Conservation (phyloP, 768 basidiomycete genomes). For the Stropharia rugosoannulata region DNA sequence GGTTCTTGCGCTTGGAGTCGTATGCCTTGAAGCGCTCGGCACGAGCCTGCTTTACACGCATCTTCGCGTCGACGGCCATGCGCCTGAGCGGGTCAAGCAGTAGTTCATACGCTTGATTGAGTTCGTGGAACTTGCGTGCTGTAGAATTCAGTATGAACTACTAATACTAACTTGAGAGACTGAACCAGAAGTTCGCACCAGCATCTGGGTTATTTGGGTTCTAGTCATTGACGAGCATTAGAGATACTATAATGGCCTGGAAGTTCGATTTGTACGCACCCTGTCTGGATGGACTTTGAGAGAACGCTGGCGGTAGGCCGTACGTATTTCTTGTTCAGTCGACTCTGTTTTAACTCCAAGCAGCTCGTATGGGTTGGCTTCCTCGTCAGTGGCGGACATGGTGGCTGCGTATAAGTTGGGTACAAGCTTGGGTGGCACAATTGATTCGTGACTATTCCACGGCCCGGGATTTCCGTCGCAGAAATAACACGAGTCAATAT, state of each 20-base stretch:
- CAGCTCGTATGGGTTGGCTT: conserved; percentile 73
- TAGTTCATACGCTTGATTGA: conserved; percentile 79
- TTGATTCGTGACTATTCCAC: no score
- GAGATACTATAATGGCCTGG: background rate
- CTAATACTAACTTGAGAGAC: background rate
- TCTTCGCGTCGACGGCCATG: conserved; percentile 76
- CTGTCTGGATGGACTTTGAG: conserved; percentile 88
- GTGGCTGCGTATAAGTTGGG: background rate
- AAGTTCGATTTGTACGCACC: conserved; percentile 38
- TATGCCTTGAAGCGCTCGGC: conserved; percentile 68
- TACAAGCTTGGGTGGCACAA: no score
- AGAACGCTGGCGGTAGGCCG: conserved; percentile 76
- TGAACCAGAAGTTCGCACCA: conserved; percentile 35
- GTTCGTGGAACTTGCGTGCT: conserved; percentile 82
- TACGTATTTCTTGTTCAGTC: conserved; percentile 76
- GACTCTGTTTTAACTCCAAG: conserved; percentile 60
- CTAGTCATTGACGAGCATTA: conserved; percentile 33
- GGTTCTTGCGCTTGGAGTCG: conserved; percentile 69
- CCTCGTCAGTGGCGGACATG: conserved; percentile 43
- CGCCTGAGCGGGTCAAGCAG: conserved; percentile 79
- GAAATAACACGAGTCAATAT: no score
- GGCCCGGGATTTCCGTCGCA: no score
- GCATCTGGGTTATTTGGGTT: conserved; percentile 82
- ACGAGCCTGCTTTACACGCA: conserved; percentile 68
- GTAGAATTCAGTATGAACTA: background rate